Conservation (phyloP, 306 rosid genomes). For the Senna siamea region DNA sequence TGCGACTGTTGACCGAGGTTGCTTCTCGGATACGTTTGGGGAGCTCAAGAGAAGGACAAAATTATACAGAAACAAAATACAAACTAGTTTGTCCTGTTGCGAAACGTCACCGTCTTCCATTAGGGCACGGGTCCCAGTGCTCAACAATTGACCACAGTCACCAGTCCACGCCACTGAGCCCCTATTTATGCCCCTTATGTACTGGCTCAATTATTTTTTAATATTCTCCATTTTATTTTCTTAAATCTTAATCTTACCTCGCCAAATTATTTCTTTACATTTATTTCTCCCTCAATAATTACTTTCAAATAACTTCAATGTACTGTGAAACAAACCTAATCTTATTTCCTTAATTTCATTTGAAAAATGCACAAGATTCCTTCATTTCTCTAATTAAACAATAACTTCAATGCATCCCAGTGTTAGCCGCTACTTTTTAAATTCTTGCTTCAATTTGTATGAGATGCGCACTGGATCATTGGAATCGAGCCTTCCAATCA, state of each 20-base stretch:
- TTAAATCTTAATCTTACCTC: no score
- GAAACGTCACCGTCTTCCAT: constrained; percentile 43
- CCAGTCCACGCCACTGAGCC: constrained; percentile 41
- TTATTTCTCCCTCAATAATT: constrained; percentile 5
- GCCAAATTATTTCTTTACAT: background rate
- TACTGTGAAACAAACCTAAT: background rate
- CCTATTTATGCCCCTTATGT: no score
- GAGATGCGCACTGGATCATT: constrained; percentile 4
- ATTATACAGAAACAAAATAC: constrained; percentile 5
- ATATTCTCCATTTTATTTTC: no score
- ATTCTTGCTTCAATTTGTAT: background rate
- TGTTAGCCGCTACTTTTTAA: background rate
- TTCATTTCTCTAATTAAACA: background rate
- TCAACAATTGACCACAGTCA: constrained; percentile 42
- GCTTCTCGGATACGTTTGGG: constrained; percentile 45
- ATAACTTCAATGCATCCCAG: constrained; percentile 6
- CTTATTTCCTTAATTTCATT: constrained; percentile 32
- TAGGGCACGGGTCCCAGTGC: constrained; percentile 21
- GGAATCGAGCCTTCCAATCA: constrained; percentile 6
- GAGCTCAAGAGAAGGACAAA: constrained; percentile 40
- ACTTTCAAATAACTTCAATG: no score
- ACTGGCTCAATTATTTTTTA: no score
- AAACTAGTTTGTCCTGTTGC: constrained; percentile 34
- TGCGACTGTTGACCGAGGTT: constrained; percentile 24
- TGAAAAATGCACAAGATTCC: constrained; percentile 18